Percentiles rank a stretch among this genome's conserved stretches.
These are phyloP conservation scores for Chrysosporium queenslandicum DNA, from an alignment of 2,329 filamentous ascomycete genomes.

Conservation along the genomic window DNA sequence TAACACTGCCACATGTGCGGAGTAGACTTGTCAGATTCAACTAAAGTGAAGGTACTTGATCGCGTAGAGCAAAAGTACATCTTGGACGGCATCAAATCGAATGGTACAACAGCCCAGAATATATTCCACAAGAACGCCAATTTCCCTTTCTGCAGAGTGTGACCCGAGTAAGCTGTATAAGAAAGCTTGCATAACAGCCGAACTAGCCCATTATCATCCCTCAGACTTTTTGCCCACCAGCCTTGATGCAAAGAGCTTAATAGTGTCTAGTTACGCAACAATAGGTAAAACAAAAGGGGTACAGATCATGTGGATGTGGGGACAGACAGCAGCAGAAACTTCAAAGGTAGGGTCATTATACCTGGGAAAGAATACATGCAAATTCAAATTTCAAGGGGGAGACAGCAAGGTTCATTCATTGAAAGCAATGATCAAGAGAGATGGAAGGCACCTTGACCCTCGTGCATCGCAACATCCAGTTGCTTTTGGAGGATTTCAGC, in stretches of 20 bases:
- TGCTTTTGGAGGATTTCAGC: conserved; percentile 67
- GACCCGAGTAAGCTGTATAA: not conserved
- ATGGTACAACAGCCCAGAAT: not conserved
- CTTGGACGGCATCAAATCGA: not conserved
- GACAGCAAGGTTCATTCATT: not conserved
- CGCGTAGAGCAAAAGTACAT: not conserved
- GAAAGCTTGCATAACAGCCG: not conserved
- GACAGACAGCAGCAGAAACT: not conserved
- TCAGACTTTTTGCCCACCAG: not conserved
- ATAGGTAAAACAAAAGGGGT: not conserved
- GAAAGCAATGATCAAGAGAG: conserved; percentile 46
- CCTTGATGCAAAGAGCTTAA: conserved; percentile 3
- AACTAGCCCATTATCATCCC: conserved; percentile 1
- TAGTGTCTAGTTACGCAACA: conserved; percentile 1
- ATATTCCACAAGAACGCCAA: conserved; percentile 3
- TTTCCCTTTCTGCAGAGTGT: not conserved
- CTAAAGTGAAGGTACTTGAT: not conserved
- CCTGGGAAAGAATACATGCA: not conserved
- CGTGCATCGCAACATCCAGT: conserved; percentile 75
- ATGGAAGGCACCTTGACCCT: conserved; percentile 96
- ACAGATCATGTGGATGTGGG: conserved; percentile 1
- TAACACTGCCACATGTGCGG: no score
- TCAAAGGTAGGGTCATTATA: not conserved
- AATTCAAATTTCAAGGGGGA: not conserved
- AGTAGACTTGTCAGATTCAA: not conserved